Percentiles rank a stretch among this genome's conserved stretches.
phyloP scores from a whole-genome alignment of 2,329 filamentous ascomycete species.

The Diplocarpon mali region DNA sequence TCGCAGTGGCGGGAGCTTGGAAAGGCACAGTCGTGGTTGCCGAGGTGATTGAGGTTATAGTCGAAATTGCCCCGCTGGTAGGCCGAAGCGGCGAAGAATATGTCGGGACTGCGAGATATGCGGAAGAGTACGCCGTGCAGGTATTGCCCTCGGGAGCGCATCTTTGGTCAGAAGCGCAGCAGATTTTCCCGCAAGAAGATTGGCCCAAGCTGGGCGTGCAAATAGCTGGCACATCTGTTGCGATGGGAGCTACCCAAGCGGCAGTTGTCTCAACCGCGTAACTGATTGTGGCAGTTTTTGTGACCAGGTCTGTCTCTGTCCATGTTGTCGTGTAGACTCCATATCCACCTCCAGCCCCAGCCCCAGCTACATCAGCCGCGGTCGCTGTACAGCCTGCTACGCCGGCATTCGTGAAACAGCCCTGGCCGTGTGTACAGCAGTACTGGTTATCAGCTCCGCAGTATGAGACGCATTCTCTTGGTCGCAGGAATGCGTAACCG shows the following conservation, averaged over 20 bases:
- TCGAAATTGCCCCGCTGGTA: conserved; percentile 38
- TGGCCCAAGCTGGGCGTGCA: conserved; percentile 45
- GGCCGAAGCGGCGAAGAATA: conserved; percentile 35
- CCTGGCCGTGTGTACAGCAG: conserved; percentile 40
- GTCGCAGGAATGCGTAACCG: conserved; percentile 40
- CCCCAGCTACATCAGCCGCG: conserved; percentile 20
- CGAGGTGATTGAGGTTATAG: conserved; percentile 43
- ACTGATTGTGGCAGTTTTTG: conserved; percentile 44
- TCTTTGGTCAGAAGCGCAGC: conserved; percentile 60
- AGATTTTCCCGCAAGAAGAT: conserved; percentile 55
- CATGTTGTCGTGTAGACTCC: conserved; percentile 36
- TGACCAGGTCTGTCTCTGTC: conserved; percentile 41
- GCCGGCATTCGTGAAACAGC: conserved; percentile 40
- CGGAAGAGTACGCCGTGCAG: conserved; percentile 16
- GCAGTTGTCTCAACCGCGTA: conserved; percentile 2
- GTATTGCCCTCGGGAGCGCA: conserved; percentile 35
- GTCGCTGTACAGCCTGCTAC: conserved; percentile 37
- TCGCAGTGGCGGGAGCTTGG: conserved; percentile 41
- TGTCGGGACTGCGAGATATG: conserved; percentile 29
- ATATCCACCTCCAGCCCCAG: conserved; percentile 11
- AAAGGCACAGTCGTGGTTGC: conserved; percentile 37
- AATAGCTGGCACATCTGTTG: conserved; percentile 29
- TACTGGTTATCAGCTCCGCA: conserved; percentile 45
- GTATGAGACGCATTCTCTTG: conserved; percentile 37
- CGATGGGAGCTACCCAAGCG: not conserved